Evolutionary conservation across 192 early-diverging fungal genomes (phyloP), one percentile per base, ranked within the genome.

Genomic region (Backusella morwellensis): DNA sequence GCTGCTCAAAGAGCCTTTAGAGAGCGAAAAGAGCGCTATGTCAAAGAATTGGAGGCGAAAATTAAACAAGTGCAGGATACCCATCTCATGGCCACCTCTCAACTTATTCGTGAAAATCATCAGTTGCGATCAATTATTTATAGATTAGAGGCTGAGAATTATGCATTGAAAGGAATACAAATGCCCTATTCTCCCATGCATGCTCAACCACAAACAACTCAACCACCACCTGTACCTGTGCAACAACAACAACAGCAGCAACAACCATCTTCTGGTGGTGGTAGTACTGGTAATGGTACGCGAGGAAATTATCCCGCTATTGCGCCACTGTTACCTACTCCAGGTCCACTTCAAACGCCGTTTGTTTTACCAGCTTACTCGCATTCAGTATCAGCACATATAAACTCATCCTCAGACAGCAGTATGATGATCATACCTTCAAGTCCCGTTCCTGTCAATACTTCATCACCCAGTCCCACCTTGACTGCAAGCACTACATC

Each of bases 21-120:
- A 70, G 95, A 97, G 77, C 91, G 96, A 70, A 94, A 93, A 76
- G 91, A 95, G 76, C 89, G 89, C 70, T 94, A 97, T 78, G 90
- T 96, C 19, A 90, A 92, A 80, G 86, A 91, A 19, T 86, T 97
- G 4, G 96, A 97, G 81, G 89, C 85, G 29, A 87, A 89, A 52
- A 92, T 95, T 73, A 88, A 92, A 75, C 89, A 90, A 56, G 85
- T 94, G 1, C 88, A 93, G 47, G 88, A 90, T 35, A 56, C 42
- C 3, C 85, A 90, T 29, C 74, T 85, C 32, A 77, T 82, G 69
- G 74, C 77, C 21, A 84, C 84, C 1, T 78, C 77, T 35, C 85
- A 82, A 29, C 85, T 91, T 14, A 71, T 77, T 12, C 80, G 84
- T 42, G 89, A 90, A 72, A 90, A 90, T 71, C 72, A 82, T 35